Evolutionary conservation across 352 stramenopile genomes (phyloP).

Genomic region (Phytophthora citrophthora): DNA sequence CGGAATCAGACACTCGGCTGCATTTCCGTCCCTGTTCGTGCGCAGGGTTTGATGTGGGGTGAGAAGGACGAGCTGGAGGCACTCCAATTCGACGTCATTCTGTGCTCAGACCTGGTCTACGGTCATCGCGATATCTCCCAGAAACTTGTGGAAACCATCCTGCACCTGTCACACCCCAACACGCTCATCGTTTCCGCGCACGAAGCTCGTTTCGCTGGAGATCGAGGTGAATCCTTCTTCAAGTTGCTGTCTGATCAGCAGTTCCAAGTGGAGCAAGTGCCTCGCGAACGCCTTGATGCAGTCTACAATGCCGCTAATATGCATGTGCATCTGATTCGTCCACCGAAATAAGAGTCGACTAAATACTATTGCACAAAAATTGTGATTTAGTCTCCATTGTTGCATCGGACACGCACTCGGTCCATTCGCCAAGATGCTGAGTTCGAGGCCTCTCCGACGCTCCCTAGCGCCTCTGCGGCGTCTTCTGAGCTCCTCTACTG

Average conservation of each 20-base stretch:
- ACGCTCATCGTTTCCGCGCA: conserved; percentile 55
- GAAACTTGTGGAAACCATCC: conserved; percentile 53
- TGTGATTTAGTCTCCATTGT: conserved; percentile 3
- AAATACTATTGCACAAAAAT: conserved; percentile 6
- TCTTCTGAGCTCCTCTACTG: conserved; percentile 7
- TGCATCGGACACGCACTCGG: conserved; percentile 1
- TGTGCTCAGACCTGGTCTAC: conserved; percentile 69
- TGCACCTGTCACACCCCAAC: conserved; percentile 34
- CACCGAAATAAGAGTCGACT: neutral
- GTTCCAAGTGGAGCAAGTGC: conserved; percentile 41
- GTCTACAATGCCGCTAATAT: conserved; percentile 55
- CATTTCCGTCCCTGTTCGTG: conserved; percentile 28
- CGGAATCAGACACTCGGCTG: conserved; percentile 38
- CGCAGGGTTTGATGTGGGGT: conserved; percentile 53
- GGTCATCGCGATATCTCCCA: conserved; percentile 50
- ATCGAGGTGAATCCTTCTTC: conserved; percentile 61
- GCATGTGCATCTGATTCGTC: conserved; percentile 51
- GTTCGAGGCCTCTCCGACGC: conserved; percentile 7
- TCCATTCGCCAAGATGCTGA: conserved; percentile 26
- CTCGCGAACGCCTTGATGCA: conserved; percentile 38
- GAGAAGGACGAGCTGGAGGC: conserved; percentile 18
- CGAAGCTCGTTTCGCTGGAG: conserved; percentile 62
- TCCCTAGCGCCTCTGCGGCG: conserved; percentile 12
- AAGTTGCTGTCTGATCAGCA: conserved; percentile 28
- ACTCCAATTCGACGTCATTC: conserved; percentile 52